phyloP scores from a whole-genome alignment of 1,284 basidiomycete species.

The Amylostereum areolatum region DNA sequence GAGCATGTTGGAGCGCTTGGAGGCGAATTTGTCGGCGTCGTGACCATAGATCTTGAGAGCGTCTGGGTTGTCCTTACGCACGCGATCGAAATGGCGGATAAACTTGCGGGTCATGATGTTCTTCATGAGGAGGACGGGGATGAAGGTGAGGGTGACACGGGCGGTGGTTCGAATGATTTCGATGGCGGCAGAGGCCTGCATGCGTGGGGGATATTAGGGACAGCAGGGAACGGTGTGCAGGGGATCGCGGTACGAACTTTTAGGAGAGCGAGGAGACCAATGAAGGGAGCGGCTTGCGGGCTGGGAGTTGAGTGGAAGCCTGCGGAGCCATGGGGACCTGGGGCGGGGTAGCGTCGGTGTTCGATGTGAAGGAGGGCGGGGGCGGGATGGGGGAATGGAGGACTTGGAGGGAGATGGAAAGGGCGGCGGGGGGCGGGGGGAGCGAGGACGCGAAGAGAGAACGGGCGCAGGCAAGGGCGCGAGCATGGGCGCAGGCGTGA shows the following conservation, averaged over 20 bases:
- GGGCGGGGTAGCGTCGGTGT: background rate
- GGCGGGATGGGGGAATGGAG: background rate
- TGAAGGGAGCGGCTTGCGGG: conserved; percentile 26
- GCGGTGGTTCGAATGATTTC: conserved; percentile 59
- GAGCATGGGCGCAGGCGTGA: conserved; percentile 12
- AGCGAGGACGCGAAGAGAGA: conserved; percentile 1
- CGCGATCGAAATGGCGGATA: conserved; percentile 44
- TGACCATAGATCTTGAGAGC: background rate
- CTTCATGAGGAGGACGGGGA: conserved; percentile 57
- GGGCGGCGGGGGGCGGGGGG: conserved; percentile 2
- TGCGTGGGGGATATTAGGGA: too few relatives aligned
- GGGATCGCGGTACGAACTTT: conserved; percentile 33
- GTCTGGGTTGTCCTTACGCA: conserved; percentile 43
- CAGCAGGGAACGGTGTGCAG: too few relatives aligned
- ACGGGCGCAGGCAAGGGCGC: conserved; percentile 6
- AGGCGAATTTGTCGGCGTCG: conserved; percentile 28
- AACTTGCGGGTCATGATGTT: conserved; percentile 45
- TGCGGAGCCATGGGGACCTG: conserved; percentile 8
- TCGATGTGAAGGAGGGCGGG: conserved; percentile 7
- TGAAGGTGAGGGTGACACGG: conserved; percentile 66
- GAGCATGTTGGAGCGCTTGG: conserved; percentile 40
- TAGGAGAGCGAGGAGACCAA: conserved; percentile 37
- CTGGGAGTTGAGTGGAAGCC: conserved; percentile 38
- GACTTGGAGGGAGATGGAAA: conserved; percentile 1
- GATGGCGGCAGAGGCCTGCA: conserved; percentile 46